Conservation (phyloP, 768 basidiomycete species). For the Auriscalpium orientale region DNA sequence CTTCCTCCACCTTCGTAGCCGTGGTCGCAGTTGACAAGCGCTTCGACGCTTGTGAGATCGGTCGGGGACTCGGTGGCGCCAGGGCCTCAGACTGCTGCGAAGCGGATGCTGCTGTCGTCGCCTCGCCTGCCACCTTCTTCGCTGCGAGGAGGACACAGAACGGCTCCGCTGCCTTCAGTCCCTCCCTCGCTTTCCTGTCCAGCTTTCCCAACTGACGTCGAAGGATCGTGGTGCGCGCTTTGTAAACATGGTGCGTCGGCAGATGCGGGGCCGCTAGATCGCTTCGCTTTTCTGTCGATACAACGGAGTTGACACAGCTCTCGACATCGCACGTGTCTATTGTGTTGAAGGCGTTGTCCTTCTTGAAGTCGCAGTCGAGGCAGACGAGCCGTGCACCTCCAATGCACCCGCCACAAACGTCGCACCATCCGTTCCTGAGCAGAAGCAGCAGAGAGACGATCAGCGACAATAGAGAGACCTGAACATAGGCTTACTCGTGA, state of each 20-base stretch:
- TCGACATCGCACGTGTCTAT: slow-evolving; percentile 24
- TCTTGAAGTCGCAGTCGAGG: slow-evolving; percentile 22
- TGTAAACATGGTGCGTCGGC: slow-evolving; percentile 25
- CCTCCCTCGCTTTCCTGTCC: neutral
- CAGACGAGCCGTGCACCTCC: slow-evolving; percentile 25
- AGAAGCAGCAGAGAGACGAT: neutral
- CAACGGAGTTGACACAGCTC: slow-evolving; percentile 14
- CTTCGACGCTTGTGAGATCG: neutral
- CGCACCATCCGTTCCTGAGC: slow-evolving; percentile 16
- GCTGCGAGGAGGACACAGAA: neutral
- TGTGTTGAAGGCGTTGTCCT: slow-evolving; percentile 6
- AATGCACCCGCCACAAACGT: slow-evolving; percentile 19
- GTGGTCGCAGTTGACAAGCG: too few species aligned
- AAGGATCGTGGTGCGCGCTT: slow-evolving; percentile 14
- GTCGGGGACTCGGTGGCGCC: neutral
- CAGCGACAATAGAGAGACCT: neutral
- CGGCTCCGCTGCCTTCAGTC: neutral
- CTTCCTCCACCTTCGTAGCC: too few species aligned
- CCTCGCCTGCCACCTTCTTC: neutral
- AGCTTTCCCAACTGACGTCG: neutral
- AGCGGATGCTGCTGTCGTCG: neutral
- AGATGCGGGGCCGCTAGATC: slow-evolving; percentile 19
- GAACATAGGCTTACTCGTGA: slow-evolving; percentile 12
- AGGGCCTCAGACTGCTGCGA: neutral
- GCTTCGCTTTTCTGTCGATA: slow-evolving; percentile 4